Conservation (phyloP, 495 filamentous ascomycete genomes). For the Bombardia bombarda region DNA sequence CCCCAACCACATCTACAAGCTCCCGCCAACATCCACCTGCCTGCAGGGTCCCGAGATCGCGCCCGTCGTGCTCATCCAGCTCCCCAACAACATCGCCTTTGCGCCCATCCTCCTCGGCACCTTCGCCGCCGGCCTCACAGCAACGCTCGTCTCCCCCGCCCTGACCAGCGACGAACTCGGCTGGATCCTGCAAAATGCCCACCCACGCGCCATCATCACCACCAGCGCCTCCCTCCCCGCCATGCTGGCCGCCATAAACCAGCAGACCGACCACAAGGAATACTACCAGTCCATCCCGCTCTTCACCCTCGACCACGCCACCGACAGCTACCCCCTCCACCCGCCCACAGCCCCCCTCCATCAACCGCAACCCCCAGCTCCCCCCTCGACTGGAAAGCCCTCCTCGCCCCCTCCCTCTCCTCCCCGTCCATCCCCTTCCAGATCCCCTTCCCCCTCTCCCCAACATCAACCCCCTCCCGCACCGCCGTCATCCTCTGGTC, state of each 20-base stretch:
- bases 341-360: constrained; percentile 1
- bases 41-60: constrained; percentile 22
- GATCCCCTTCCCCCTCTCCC: constrained; percentile 1
- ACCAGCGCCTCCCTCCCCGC: constrained; percentile 17
- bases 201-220: constrained; percentile 24
- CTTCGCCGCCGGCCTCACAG: constrained; percentile 23
- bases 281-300: constrained; percentile 17
- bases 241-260: constrained; percentile 17
- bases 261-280: constrained; percentile 11
- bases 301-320: constrained; percentile 16
- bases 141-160: constrained; percentile 25
- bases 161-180: constrained; percentile 25
- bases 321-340: constrained; percentile 17
- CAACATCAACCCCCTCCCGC: constrained; percentile 4
- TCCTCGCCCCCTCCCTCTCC: constrained; percentile 6
- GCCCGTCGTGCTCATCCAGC: constrained; percentile 26
- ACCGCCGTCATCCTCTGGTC: constrained; percentile 65
- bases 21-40: constrained; percentile 23
- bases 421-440: background rate
- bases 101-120: constrained; percentile 19
- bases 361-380: background rate
- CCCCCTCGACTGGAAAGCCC: constrained; percentile 11
- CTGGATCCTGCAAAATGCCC: constrained; percentile 27
- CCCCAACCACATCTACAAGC: constrained; percentile 15
- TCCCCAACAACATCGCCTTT: constrained; percentile 25